phyloP scores from a whole-genome alignment of 2,329 filamentous ascomycete species.

The Ophiognomonia clavigignenti-juglandacearum region DNA sequence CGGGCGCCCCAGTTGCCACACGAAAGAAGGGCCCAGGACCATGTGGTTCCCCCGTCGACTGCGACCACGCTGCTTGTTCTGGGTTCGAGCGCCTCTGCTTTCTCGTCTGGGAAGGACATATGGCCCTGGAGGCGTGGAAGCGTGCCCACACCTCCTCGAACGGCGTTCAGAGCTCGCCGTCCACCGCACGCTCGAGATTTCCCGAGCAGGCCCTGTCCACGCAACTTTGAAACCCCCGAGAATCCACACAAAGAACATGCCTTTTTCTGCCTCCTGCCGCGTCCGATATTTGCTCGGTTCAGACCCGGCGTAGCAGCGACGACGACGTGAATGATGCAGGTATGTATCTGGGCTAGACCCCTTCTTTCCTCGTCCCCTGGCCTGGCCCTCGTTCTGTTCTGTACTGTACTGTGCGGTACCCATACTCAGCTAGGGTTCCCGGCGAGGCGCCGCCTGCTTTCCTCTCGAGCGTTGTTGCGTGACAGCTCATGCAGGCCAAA shows the following conservation, averaged over 20 bases:
- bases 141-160: background rate
- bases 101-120: background rate
- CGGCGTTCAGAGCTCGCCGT: background rate
- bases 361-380: background rate
- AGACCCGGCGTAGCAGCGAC: constrained; percentile 4
- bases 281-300: background rate
- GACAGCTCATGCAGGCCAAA: constrained; percentile 12
- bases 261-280: constrained; percentile 3
- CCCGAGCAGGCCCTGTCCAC: constrained; percentile 6
- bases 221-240: constrained; percentile 1
- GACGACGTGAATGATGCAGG: background rate
- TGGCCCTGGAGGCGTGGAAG: background rate
- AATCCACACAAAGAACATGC: constrained; percentile 2
- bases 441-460: background rate
- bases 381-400: background rate
- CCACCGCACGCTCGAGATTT: constrained; percentile 8
- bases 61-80: too few relatives aligned
- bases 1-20: too few relatives aligned
- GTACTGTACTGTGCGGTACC: too few relatives aligned
- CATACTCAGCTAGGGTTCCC: background rate
- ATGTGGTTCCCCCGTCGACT: too few relatives aligned
- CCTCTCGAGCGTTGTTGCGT: background rate
- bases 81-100: background rate
- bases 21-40: too few relatives aligned
- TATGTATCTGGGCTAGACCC: constrained; percentile 3